Conservation (phyloP, 2,329 filamentous ascomycete genomes). For the Aspergillus sp. region DNA sequence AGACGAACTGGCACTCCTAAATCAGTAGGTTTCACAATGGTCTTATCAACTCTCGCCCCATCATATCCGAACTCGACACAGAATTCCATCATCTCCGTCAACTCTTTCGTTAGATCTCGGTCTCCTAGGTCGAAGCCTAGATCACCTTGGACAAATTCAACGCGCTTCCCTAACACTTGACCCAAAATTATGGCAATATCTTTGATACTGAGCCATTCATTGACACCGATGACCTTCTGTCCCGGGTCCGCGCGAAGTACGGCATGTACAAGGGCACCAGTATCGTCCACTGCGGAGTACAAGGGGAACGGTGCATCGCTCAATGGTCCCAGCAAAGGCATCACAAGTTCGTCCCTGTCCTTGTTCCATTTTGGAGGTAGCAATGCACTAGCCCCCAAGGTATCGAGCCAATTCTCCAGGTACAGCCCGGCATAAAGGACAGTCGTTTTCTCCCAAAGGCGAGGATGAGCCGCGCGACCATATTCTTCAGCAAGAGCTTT, state of each 20-base stretch:
- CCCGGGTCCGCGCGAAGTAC: neutral
- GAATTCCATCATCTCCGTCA: slow-evolving; percentile 9
- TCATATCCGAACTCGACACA: slow-evolving; percentile 16
- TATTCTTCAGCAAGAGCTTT: slow-evolving; percentile 41
- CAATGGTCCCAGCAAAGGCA: neutral
- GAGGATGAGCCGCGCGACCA: slow-evolving; percentile 24
- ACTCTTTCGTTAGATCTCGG: slow-evolving; percentile 9
- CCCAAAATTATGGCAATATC: neutral
- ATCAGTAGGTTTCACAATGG: neutral
- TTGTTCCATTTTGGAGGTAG: slow-evolving; percentile 2
- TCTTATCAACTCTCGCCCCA: slow-evolving; percentile 1
- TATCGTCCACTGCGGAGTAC: slow-evolving; percentile 12
- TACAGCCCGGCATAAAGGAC: slow-evolving; percentile 38
- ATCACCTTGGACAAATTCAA: slow-evolving; percentile 1
- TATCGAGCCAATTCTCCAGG: slow-evolving; percentile 27
- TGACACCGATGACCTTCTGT: slow-evolving; percentile 5
- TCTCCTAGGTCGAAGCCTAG: slow-evolving; percentile 3
- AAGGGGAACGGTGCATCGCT: neutral
- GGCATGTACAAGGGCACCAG: slow-evolving; percentile 10
- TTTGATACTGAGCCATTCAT: slow-evolving; percentile 8
- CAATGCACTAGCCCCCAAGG: neutral
- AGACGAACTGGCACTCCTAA: neutral
- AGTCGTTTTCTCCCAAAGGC: slow-evolving; percentile 29
- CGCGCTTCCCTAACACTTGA: neutral
- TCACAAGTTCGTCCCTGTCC: neutral